phyloP scores from a whole-genome alignment of 306 rosid species.

The Alnus glutinosa region DNA sequence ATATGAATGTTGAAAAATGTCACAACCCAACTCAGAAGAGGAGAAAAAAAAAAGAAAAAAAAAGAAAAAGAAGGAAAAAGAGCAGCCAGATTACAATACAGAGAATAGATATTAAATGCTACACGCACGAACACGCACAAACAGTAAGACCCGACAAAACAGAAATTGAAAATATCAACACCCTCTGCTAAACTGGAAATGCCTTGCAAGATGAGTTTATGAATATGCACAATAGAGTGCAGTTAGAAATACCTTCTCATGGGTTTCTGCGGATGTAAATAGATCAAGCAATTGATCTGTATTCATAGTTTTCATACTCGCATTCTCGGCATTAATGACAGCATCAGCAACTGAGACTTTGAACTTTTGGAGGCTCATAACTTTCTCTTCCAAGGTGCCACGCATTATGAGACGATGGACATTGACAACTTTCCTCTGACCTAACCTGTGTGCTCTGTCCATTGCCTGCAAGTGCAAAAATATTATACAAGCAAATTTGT shows the following conservation, averaged over 20 bases:
- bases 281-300: constrained; percentile 97
- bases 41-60: neutral
- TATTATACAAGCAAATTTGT: constrained; percentile 10
- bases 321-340: constrained; percentile 90
- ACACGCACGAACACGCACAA: neutral
- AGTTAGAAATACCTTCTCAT: constrained; percentile 57
- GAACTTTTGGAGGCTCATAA: constrained; percentile 91
- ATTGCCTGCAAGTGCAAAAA: constrained; percentile 66
- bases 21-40: neutral
- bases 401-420: constrained; percentile 99
- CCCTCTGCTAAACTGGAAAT: neutral
- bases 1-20: neutral
- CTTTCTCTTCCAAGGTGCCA: constrained; percentile 96
- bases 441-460: constrained; percentile 98
- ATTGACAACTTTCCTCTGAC: constrained; percentile 91
- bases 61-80: neutral
- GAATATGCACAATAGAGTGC: neutral
- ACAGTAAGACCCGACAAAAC: neutral
- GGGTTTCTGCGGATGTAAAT: constrained; percentile 76
- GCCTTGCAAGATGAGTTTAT: neutral
- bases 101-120: neutral
- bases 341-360: constrained; percentile 91
- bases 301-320: constrained; percentile 98
- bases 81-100: neutral
- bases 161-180: neutral